A percentile compares a stretch with the other conserved stretches of the same genome.
Evolutionary conservation across 1,284 basidiomycete species (phyloP).

Genomic region (Pseudozyma thailandica): DNA sequence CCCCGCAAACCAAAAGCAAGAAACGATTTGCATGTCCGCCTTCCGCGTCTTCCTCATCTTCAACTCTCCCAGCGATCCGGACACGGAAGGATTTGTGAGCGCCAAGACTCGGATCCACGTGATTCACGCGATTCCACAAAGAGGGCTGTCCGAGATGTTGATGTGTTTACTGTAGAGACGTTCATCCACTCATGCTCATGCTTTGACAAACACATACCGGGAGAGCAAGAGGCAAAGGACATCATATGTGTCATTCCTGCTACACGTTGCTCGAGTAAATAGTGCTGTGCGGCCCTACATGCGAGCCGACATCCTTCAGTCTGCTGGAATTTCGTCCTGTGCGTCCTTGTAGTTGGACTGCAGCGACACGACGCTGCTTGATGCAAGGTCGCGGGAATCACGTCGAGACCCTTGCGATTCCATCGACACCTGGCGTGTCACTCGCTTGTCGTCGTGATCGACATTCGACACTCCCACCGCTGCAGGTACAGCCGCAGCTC

Average conservation of each 20-base stretch:
- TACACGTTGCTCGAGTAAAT: background rate
- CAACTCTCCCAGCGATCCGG: no score
- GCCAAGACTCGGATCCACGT: no score
- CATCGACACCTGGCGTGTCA: slow-evolving; percentile 1
- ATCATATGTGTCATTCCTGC: slow-evolving; percentile 1
- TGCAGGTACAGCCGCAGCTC: slow-evolving; percentile 1
- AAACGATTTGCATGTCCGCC: no score
- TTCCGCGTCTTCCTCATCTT: no score
- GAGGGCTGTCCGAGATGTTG: no score
- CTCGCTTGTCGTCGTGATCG: slow-evolving; percentile 1
- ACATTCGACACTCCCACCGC: background rate
- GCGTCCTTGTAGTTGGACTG: slow-evolving; percentile 51
- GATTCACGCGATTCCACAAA: no score
- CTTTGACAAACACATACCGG: no score
- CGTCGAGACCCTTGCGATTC: slow-evolving; percentile 16
- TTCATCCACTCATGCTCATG: no score
- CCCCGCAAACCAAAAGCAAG: no score
- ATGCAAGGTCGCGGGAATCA: slow-evolving; percentile 7
- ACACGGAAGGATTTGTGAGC: no score
- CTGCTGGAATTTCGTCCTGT: slow-evolving; percentile 12
- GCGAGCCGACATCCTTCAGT: slow-evolving; percentile 2
- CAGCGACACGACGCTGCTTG: slow-evolving; percentile 42
- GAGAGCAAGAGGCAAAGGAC: no score
- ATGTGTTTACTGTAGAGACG: no score
- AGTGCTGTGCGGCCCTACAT: background rate